phyloP scores from a whole-genome alignment of 1,139 yeast genomes.

The Diutina pseudorugosa region DNA sequence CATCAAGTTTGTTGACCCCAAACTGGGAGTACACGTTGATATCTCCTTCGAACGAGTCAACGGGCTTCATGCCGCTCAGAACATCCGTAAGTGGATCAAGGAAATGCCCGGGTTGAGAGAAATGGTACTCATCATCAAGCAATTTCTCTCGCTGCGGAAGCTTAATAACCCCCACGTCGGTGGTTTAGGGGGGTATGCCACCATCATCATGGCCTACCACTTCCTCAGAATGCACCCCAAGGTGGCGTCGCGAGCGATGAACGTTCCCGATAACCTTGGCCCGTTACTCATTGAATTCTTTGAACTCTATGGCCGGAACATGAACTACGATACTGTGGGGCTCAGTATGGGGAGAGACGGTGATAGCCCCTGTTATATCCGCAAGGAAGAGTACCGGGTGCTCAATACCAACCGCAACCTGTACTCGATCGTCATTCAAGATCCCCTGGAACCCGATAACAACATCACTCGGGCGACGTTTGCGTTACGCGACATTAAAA shows the following conservation, averaged over 20 bases:
- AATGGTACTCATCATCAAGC: constrained; percentile 74
- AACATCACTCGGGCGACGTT: constrained; percentile 82
- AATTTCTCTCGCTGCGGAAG: constrained; percentile 67
- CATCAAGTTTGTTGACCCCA: constrained; percentile 76
- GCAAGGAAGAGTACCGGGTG: constrained; percentile 42
- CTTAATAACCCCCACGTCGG: constrained; percentile 92
- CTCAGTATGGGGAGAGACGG: constrained; percentile 44
- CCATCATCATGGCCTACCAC: constrained; percentile 77
- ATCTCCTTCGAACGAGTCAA: constrained; percentile 82
- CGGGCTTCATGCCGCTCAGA: constrained; percentile 76
- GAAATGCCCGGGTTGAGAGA: constrained; percentile 77
- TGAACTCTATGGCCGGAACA: constrained; percentile 88
- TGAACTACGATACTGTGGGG: constrained; percentile 74
- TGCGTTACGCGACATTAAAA: constrained; percentile 68
- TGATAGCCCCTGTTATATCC: constrained; percentile 39
- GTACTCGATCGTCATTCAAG: constrained; percentile 72
- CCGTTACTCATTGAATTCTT: constrained; percentile 83
- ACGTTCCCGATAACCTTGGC: constrained; percentile 70
- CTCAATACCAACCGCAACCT: constrained; percentile 43
- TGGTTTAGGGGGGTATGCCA: constrained; percentile 91
- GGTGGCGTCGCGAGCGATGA: constrained; percentile 52
- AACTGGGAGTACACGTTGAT: constrained; percentile 69
- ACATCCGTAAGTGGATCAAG: constrained; percentile 65
- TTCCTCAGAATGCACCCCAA: constrained; percentile 77
- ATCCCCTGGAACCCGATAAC: constrained; percentile 74